Conservation (phyloP, 305 asterid genomes). For the Solanum aculeatissimum region DNA sequence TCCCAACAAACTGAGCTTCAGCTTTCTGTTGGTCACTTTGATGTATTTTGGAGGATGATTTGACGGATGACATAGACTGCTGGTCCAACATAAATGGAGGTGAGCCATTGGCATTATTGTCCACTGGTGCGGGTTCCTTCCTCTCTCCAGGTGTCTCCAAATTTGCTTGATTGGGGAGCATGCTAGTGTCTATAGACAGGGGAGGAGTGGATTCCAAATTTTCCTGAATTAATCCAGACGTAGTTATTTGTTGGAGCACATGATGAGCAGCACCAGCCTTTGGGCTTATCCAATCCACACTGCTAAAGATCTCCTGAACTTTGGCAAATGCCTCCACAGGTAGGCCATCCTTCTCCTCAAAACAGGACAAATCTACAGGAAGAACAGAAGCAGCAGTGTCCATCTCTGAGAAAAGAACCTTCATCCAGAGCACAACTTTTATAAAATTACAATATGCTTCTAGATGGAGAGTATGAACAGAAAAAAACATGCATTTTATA, state of each 20-base stretch:
- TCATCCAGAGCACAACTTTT: constrained; percentile 19
- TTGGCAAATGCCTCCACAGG: constrained; percentile 92
- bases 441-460: constrained; percentile 9
- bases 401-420: constrained; percentile 95
- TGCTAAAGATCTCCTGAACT: constrained; percentile 76
- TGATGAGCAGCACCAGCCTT: constrained; percentile 53
- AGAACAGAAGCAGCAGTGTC: constrained; percentile 58
- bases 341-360: constrained; percentile 94
- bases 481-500: constrained; percentile 5
- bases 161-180: not conserved
- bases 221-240: constrained; percentile 28
- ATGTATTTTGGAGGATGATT: constrained; percentile 20
- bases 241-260: constrained; percentile 42
- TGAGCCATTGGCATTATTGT: constrained; percentile 21
- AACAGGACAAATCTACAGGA: constrained; percentile 56
- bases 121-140: constrained; percentile 24
- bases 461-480: not conserved
- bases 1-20: constrained; percentile 13
- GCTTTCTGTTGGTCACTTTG: constrained; percentile 14
- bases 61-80: constrained; percentile 16
- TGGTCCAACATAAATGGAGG: constrained; percentile 13
- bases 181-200: constrained; percentile 1
- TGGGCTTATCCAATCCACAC: constrained; percentile 80
- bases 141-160: constrained; percentile 29
- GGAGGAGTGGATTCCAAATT: constrained; percentile 25